These are phyloP conservation scores for Achaetomium macrosporum DNA, from an alignment of 2,329 filamentous ascomycete species.

Conservation along the genomic window DNA sequence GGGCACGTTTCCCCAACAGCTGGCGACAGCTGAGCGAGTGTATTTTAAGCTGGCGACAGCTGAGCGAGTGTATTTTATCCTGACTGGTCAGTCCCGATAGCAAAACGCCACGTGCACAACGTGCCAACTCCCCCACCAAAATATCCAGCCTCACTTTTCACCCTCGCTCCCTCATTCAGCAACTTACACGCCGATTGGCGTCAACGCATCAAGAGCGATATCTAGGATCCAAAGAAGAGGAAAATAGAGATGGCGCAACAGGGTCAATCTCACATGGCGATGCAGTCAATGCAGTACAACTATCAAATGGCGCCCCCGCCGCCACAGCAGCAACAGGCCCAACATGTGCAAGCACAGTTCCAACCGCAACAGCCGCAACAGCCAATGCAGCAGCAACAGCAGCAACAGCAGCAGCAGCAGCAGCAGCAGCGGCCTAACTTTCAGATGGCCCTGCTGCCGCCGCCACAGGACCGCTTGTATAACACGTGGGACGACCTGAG, in stretches of 20 bases:
- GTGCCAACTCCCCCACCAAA: background rate
- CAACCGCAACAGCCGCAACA: constrained; percentile 10
- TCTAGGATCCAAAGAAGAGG: no score
- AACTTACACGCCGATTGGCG: background rate
- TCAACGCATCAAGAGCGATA: background rate
- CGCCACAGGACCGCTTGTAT: constrained; percentile 27
- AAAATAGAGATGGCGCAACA: constrained; percentile 5
- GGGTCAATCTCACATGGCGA: constrained; percentile 1
- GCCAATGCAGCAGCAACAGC: constrained; percentile 10
- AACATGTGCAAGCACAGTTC: background rate
- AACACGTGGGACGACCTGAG: constrained; percentile 23
- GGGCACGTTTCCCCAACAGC: no score
- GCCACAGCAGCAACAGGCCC: constrained; percentile 5
- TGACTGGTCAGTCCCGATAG: constrained; percentile 9
- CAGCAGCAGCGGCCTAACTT: constrained; percentile 21
- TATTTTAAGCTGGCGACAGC: constrained; percentile 5
- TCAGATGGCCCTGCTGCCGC: constrained; percentile 27
- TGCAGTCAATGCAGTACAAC: constrained; percentile 14
- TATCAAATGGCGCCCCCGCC: constrained; percentile 5
- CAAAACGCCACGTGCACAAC: constrained; percentile 10
- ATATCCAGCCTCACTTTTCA: constrained; percentile 2
- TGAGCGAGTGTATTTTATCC: constrained; percentile 3
- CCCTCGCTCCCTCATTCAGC: background rate
- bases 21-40: background rate
- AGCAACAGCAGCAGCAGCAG: constrained; percentile 7